Percentiles rank a stretch among this genome's conserved stretches.
These are phyloP conservation scores for Mimosa bimucronata DNA, from an alignment of 306 rosid genomes.

Conservation along the genomic window DNA sequence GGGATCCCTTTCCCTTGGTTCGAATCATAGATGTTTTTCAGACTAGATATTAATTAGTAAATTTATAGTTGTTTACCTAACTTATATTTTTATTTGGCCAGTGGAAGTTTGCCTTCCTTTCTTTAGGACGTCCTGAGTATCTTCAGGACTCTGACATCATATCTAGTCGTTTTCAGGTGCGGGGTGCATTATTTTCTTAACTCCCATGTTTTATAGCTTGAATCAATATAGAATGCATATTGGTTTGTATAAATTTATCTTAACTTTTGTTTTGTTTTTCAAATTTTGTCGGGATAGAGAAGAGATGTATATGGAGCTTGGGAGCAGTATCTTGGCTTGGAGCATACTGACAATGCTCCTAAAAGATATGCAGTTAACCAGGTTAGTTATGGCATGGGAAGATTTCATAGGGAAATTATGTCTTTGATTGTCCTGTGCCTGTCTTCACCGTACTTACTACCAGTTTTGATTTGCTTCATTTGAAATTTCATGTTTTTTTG, in stretches of 20 bases:
- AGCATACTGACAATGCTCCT: conserved; percentile 82
- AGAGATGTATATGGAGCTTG: conserved; percentile 93
- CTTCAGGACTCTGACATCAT: conserved; percentile 80
- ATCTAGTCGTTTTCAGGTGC: conserved; percentile 81
- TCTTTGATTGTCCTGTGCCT: background rate
- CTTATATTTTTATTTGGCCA: conserved; percentile 40
- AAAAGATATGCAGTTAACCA: conserved; percentile 78
- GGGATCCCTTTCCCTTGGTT: conserved; percentile 8
- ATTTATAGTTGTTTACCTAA: conserved; percentile 18
- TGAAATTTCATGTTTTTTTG: conserved; percentile 18
- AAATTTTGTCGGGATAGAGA: conserved; percentile 50
- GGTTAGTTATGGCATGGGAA: conserved; percentile 38
- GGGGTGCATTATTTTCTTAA: conserved; percentile 50
- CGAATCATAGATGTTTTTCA: conserved; percentile 16
- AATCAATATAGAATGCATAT: conserved; percentile 3
- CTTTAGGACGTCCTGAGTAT: conserved; percentile 84
- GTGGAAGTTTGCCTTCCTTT: conserved; percentile 92
- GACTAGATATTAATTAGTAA: background rate
- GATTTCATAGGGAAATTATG: conserved; percentile 8
- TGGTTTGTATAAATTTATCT: conserved; percentile 12
- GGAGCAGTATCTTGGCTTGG: conserved; percentile 95
- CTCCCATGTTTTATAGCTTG: background rate
- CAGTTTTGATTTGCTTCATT: conserved; percentile 15
- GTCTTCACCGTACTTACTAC: conserved; percentile 11
- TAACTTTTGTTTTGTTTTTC: background rate